Conservation (phyloP, 805 yeast genomes). For the Saturnispora hagleri region DNA sequence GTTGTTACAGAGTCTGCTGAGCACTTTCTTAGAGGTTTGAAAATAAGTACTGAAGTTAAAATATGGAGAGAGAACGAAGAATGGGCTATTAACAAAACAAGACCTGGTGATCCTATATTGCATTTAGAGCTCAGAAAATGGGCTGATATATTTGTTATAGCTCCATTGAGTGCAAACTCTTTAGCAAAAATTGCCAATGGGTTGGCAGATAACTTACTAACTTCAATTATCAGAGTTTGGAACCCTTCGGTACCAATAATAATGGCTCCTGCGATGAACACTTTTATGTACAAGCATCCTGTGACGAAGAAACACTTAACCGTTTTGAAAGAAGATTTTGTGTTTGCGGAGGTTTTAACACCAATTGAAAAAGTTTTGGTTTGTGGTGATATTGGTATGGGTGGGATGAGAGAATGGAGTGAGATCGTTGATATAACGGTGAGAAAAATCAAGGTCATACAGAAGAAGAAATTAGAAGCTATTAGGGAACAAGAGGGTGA, state of each 20-base stretch:
- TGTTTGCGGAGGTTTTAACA: conserved; percentile 86
- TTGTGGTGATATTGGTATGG: conserved; percentile 98
- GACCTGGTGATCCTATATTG: conserved; percentile 87
- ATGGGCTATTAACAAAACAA: conserved; percentile 51
- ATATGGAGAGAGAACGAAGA: conserved; percentile 94
- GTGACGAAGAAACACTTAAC: conserved; percentile 77
- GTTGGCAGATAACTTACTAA: conserved; percentile 82
- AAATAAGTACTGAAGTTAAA: conserved; percentile 57
- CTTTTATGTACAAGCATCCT: conserved; percentile 82
- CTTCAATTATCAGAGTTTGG: conserved; percentile 93
- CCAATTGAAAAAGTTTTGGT: conserved; percentile 94
- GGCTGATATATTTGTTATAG: conserved; percentile 90
- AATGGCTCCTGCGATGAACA: conserved; percentile 93
- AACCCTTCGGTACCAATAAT: conserved; percentile 82
- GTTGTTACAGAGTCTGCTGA: conserved; percentile 81
- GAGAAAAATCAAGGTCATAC: conserved; percentile 55
- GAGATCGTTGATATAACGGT: conserved; percentile 85
- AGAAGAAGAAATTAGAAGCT: conserved; percentile 34
- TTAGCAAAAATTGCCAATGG: conserved; percentile 85
- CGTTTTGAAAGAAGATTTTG: conserved; percentile 79
- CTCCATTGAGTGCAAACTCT: conserved; percentile 94
- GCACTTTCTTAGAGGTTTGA: conserved; percentile 54
- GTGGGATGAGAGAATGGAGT: conserved; percentile 98
- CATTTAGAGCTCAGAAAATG: conserved; percentile 92
- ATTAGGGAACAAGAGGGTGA: conserved; percentile 37